phyloP scores from a whole-genome alignment of 495 filamentous ascomycete genomes.

The Xylaria palmicola region DNA sequence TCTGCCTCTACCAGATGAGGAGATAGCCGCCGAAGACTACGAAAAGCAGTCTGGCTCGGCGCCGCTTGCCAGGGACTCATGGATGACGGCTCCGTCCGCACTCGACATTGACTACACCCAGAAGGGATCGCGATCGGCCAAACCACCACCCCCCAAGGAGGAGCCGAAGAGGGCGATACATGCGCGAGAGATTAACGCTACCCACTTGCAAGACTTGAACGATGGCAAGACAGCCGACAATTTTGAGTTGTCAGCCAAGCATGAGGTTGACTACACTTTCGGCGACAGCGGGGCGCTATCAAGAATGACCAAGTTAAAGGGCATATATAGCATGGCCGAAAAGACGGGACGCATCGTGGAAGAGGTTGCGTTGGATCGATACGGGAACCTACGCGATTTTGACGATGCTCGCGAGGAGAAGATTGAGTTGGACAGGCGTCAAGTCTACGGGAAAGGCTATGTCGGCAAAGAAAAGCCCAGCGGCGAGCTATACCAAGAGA shows the following conservation, averaged over 20 bases:
- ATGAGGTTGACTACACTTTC: conserved; percentile 79
- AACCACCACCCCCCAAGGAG: conserved; percentile 54
- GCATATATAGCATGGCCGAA: conserved; percentile 77
- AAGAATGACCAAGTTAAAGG: conserved; percentile 92
- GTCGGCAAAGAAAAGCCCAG: conserved; percentile 84
- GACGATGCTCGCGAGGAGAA: conserved; percentile 95
- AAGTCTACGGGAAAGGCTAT: conserved; percentile 82
- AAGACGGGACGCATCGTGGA: conserved; percentile 70
- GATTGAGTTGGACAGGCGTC: conserved; percentile 81
- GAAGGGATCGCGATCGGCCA: conserved; percentile 49
- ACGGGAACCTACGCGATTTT: conserved; percentile 78
- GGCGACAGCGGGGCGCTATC: conserved; percentile 88
- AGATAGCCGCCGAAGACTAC: conserved; percentile 31
- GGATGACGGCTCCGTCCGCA: conserved; percentile 88
- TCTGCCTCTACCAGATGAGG: conserved; percentile 46
- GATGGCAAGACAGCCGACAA: conserved; percentile 38
- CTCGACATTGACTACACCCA: conserved; percentile 85
- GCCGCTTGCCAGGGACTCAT: conserved; percentile 64
- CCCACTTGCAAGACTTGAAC: conserved; percentile 62
- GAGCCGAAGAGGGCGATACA: conserved; percentile 78
- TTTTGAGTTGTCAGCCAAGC: conserved; percentile 51
- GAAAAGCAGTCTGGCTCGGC: conserved; percentile 8
- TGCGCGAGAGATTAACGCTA: conserved; percentile 71
- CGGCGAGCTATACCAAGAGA: conserved; percentile 80
- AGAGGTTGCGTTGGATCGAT: conserved; percentile 77